phyloP scores from a whole-genome alignment of 192 early-diverging fungal genomes.

The Rhizophlyctis rosea region DNA sequence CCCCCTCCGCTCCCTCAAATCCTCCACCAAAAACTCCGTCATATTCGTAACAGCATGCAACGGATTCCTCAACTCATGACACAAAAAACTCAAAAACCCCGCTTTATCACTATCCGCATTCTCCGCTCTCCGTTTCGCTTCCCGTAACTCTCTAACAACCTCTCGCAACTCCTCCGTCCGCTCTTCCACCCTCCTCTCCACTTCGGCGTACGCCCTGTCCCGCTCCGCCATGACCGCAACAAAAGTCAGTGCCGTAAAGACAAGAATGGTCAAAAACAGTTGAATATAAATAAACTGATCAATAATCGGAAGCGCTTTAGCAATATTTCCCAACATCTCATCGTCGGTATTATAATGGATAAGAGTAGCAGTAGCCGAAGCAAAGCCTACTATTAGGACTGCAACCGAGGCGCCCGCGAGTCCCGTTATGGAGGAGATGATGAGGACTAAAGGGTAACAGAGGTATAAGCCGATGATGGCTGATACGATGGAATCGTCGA shows the following conservation, averaged over 20 bases:
- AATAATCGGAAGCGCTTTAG: background rate
- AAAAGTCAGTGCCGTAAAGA: conserved; percentile 12
- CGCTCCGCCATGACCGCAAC: conserved; percentile 13
- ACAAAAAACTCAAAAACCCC: conserved; percentile 23
- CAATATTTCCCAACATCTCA: too few relatives aligned
- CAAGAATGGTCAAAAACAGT: conserved; percentile 9
- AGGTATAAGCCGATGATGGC: conserved; percentile 12
- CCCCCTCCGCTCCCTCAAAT: conserved; percentile 14
- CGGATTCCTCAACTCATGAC: conserved; percentile 34
- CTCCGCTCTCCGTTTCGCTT: conserved; percentile 15
- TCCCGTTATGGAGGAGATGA: conserved; percentile 4
- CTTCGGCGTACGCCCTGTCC: conserved; percentile 5
- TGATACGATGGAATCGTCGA: conserved; percentile 2
- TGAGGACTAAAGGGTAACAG: conserved; percentile 11
- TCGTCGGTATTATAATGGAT: background rate
- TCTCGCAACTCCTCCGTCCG: conserved; percentile 14
- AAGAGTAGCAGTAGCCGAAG: conserved; percentile 3
- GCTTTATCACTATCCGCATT: conserved; percentile 12
- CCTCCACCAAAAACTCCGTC: conserved; percentile 25
- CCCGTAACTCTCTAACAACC: conserved; percentile 1
- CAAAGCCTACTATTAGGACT: background rate
- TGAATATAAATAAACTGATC: conserved; percentile 18
- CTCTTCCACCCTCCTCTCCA: conserved; percentile 7
- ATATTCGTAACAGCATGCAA: conserved; percentile 31
- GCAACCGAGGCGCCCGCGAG: conserved; percentile 8